Conservation (phyloP, 2,329 filamentous ascomycete genomes). For the Bimuria novae-zelandiae region DNA sequence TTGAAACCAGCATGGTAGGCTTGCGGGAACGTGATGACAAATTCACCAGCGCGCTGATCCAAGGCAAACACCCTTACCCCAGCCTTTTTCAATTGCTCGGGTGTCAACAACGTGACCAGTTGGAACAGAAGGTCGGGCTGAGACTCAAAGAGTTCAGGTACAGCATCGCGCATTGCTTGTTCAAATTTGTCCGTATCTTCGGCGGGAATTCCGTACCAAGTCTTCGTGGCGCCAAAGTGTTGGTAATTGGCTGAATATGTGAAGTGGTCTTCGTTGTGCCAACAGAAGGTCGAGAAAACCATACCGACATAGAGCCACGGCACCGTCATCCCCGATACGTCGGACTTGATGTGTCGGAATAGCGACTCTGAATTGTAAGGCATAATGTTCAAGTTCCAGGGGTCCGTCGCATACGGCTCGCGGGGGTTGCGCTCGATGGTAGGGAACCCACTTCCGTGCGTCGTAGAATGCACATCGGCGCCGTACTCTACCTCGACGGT, state of each 20-base stretch:
- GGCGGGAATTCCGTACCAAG: slow-evolving; percentile 97
- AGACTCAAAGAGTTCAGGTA: slow-evolving; percentile 94
- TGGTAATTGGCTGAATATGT: slow-evolving; percentile 98
- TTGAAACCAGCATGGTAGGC: slow-evolving; percentile 99
- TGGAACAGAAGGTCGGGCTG: slow-evolving; percentile 97
- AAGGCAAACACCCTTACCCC: slow-evolving; percentile 91
- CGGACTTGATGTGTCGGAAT: slow-evolving; percentile 96
- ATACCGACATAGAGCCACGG: slow-evolving; percentile 99
- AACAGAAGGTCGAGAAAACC: slow-evolving; percentile 99
- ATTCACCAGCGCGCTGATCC: slow-evolving; percentile 94
- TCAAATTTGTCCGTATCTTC: slow-evolving; percentile 95
- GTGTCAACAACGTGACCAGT: slow-evolving; percentile 91
- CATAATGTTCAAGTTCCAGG: slow-evolving; percentile 94
- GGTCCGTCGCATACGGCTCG: slow-evolving; percentile 84
- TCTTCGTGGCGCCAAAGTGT: slow-evolving; percentile 97
- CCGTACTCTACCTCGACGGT: slow-evolving; percentile 98
- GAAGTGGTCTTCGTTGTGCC: slow-evolving; percentile 99
- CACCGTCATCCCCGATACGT: slow-evolving; percentile 98
- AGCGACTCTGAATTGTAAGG: slow-evolving; percentile 89
- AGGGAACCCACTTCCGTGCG: slow-evolving; percentile 94
- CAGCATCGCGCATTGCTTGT: slow-evolving; percentile 89
- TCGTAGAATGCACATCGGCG: slow-evolving; percentile 96
- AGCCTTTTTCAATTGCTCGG: slow-evolving; percentile 89
- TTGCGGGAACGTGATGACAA: slow-evolving; percentile 95
- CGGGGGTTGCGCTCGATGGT: slow-evolving; percentile 89